phyloP scores from a whole-genome alignment of 176 grass and related monocot species.

The Tillandsia fasciculata region DNA sequence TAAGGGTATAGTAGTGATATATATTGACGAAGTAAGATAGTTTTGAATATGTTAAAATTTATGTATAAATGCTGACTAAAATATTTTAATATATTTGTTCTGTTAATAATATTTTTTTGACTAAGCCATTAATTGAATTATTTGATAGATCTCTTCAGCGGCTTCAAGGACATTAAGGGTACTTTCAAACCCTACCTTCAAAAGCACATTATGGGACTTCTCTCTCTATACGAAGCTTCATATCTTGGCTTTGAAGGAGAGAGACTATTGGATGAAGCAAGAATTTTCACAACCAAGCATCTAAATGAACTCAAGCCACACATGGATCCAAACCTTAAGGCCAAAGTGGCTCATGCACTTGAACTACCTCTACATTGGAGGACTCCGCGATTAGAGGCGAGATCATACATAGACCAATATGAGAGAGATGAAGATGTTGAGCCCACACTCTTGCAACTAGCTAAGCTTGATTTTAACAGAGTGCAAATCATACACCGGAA shows the following conservation, averaged over 20 bases:
- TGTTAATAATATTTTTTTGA: too few relatives aligned
- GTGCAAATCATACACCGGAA: constrained; percentile 29
- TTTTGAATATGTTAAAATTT: too few relatives aligned
- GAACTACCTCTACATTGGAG: constrained; percentile 29
- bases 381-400: constrained; percentile 23
- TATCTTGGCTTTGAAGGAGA: constrained; percentile 25
- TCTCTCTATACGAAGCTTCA: constrained; percentile 33
- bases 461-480: constrained; percentile 30
- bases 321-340: neutral
- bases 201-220: neutral
- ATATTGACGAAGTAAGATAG: too few relatives aligned
- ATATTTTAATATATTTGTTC: too few relatives aligned
- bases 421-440: neutral
- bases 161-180: too few relatives aligned
- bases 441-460: constrained; percentile 23
- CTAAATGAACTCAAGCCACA: neutral
- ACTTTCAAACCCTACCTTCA: too few relatives aligned
- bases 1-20: too few relatives aligned
- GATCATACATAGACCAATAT: constrained; percentile 34
- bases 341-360: constrained; percentile 10
- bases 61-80: too few relatives aligned
- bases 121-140: too few relatives aligned
- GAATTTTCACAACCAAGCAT: constrained; percentile 6
- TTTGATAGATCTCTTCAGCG: too few relatives aligned
- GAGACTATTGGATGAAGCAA: constrained; percentile 17